Evolutionary conservation across 2,329 filamentous ascomycete species (phyloP).

Genomic region (Aspergillus ibericus): DNA sequence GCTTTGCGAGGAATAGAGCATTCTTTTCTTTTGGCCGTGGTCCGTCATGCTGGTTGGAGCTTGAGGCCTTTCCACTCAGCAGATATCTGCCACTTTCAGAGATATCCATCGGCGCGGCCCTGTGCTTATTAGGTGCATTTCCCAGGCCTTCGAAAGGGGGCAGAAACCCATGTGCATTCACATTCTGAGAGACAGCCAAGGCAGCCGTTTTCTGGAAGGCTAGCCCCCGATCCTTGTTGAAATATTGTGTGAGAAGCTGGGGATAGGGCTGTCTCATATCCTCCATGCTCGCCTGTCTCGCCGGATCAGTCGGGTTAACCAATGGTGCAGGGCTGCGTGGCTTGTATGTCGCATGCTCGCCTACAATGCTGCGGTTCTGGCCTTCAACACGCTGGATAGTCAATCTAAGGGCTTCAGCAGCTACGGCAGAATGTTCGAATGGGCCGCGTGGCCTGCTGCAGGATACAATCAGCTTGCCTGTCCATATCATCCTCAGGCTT

Average conservation of each 20-base stretch:
- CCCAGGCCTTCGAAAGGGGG: constrained; percentile 32
- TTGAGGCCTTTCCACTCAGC: not conserved
- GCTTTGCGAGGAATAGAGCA: not conserved
- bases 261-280: constrained; percentile 12
- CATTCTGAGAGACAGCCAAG: constrained; percentile 28
- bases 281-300: not conserved
- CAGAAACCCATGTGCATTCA: constrained; percentile 32
- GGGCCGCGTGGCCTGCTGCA: not conserved
- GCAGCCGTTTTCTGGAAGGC: constrained; percentile 28
- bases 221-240: constrained; percentile 19
- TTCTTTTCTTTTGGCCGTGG: not conserved
- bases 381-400: not conserved
- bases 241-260: constrained; percentile 24
- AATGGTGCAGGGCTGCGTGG: not conserved
- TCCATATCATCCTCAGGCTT: not conserved
- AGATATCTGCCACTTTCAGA: not conserved
- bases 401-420: not conserved
- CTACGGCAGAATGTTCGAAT: not conserved
- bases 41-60: not conserved
- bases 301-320: not conserved
- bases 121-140: constrained; percentile 13
- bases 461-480: not conserved
- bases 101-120: not conserved
- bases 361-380: not conserved
- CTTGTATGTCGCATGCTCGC: not conserved